Conservation (phyloP, 2,329 filamentous ascomycete species). For the Bipolaris gigantea region DNA sequence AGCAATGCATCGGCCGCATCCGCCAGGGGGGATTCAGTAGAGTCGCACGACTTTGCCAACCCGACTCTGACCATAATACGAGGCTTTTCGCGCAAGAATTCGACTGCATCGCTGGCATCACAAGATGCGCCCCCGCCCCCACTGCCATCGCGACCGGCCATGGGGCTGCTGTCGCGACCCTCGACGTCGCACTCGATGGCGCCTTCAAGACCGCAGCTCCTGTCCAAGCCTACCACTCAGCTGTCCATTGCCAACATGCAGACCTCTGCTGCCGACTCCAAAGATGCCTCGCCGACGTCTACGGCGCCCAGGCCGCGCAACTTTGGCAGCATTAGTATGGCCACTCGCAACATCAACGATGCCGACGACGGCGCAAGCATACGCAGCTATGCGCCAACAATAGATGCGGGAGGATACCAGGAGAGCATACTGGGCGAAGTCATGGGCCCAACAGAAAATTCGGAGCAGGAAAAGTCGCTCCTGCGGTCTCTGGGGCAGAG, state of each 20-base stretch:
- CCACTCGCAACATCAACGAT: conserved; percentile 56
- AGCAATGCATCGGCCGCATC: conserved; percentile 23
- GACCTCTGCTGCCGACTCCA: conserved; percentile 62
- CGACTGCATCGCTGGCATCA: conserved; percentile 32
- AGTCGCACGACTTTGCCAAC: conserved; percentile 39
- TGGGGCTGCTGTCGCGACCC: conserved; percentile 38
- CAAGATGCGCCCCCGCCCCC: conserved; percentile 57
- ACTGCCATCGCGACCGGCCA: conserved; percentile 57
- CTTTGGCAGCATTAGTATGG: conserved; percentile 42
- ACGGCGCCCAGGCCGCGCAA: conserved; percentile 45
- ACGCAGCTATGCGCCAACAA: conserved; percentile 66
- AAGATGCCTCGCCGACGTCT: conserved; percentile 32
- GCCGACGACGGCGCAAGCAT: conserved; percentile 67
- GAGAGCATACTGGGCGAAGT: conserved; percentile 81
- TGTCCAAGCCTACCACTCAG: conserved; percentile 78
- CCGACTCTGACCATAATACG: conserved; percentile 40
- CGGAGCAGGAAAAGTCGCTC: conserved; percentile 63
- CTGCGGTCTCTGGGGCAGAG: conserved; percentile 69
- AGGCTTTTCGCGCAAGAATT: conserved; percentile 30
- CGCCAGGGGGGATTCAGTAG: conserved; percentile 20
- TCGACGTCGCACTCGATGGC: conserved; percentile 49
- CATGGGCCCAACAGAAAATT: conserved; percentile 63
- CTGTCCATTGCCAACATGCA: conserved; percentile 79
- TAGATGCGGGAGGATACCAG: conserved; percentile 68
- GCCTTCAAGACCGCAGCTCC: conserved; percentile 47